phyloP scores from a whole-genome alignment of 352 stramenopile species.

The Elongisporangium undulatum region DNA sequence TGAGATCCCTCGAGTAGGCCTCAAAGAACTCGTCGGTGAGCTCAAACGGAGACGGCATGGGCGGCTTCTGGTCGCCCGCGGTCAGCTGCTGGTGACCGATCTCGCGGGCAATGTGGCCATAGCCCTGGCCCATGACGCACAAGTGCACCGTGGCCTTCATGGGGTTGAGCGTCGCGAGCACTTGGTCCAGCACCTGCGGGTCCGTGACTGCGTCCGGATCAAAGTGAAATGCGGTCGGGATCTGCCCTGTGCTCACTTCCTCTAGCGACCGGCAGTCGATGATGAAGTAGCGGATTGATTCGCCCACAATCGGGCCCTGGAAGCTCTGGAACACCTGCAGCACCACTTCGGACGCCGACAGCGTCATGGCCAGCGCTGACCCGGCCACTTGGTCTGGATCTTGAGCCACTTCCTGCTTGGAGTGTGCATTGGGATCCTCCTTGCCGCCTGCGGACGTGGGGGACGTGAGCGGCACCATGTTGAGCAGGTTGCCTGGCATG shows the following conservation, averaged over 20 bases:
- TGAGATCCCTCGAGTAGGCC: constrained; percentile 59
- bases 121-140: constrained; percentile 78
- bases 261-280: constrained; percentile 61
- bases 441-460: constrained; percentile 12
- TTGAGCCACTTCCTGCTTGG: background rate
- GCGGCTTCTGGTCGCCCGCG: constrained; percentile 1
- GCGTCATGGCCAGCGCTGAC: constrained; percentile 45
- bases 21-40: constrained; percentile 58
- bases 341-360: constrained; percentile 60
- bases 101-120: constrained; percentile 44
- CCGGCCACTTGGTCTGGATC: constrained; percentile 20
- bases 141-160: constrained; percentile 68
- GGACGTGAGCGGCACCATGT: constrained; percentile 19
- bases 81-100: constrained; percentile 8
- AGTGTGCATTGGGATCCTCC: constrained; percentile 16
- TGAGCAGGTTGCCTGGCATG: constrained; percentile 66
- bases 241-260: constrained; percentile 38
- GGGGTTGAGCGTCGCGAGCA: constrained; percentile 58
- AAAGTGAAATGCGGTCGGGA: constrained; percentile 77
- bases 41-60: constrained; percentile 32
- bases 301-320: constrained; percentile 24
- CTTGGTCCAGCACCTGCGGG: constrained; percentile 43
- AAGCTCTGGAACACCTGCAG: constrained; percentile 70
- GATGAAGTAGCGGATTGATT: constrained; percentile 69
- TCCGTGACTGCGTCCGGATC: constrained; percentile 64